Base-by-base conservation (phyloP, 106 monocot species). In the Dactylorhiza incarnata region DNA sequence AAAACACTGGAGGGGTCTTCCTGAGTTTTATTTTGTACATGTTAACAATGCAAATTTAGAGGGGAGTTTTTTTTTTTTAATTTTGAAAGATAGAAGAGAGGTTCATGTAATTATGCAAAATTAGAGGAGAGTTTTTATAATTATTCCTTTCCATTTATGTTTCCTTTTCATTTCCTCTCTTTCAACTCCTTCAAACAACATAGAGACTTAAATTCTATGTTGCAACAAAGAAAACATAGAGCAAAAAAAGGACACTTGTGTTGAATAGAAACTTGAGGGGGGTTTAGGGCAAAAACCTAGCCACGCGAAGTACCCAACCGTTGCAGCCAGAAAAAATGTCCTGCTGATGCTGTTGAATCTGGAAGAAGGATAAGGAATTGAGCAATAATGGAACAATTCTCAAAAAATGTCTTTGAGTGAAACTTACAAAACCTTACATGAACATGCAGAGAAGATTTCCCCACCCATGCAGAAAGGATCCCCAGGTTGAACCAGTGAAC, bases 401-500 rank as follows among this genome's bases (percentile, higher is more conserved):
- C 25, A 7, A 12, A 24, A 58, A 3, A 49, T 37, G 23, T 45
- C 26, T 16, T 12, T 24, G 44, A 45, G 74, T 68, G 49, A 58
- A 51, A 29, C 71, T 44, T 73, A 48, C 49, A 51, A 77, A 61
- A 76, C 13, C 77, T 85, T 79, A 90, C 87, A 85, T 87, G 73
- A 83, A 88, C 91, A 91, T 86, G 82, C 88, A 91, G 52, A 84
- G 72, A 74, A 91, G 77, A 76, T 91, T 91, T 50, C 85, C 91
- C 88, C 91, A 88, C 24, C 91, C 87, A 61, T 88, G 86, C 46
- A 91, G 79, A 29, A 91, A 75, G 12, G 88, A 77, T 67, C 82
- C 91, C 91, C 91, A 91, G 66, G 83, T 20, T 49, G 91, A 87
- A 72, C 91, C 91, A 78, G 81, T 91, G 74, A 91, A 90, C 90